A percentile compares a stretch with the other conserved stretches of the same genome.
These are phyloP conservation scores for Leccinum fallax DNA, from an alignment of 1,284 basidiomycete genomes.

Conservation along the genomic window DNA sequence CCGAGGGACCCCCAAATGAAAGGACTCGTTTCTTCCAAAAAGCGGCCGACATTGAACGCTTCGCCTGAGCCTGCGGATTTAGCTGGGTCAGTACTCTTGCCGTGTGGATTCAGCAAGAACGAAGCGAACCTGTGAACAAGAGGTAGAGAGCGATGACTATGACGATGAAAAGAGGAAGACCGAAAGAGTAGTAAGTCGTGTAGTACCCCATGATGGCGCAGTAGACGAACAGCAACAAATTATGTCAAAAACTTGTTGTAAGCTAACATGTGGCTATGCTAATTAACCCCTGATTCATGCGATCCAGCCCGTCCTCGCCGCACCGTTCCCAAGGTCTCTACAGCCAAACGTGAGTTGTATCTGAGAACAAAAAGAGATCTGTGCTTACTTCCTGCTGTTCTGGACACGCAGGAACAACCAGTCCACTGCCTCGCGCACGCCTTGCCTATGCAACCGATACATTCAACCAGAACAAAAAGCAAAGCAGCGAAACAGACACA, in stretches of 20 bases:
- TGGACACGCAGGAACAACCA: constrained; percentile 94
- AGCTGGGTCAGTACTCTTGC: constrained; percentile 10
- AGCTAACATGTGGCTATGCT: constrained; percentile 20
- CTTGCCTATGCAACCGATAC: constrained; percentile 58
- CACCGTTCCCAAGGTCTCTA: constrained; percentile 26
- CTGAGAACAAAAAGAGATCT: neutral
- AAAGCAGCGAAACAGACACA: constrained; percentile 41
- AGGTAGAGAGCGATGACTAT: constrained; percentile 78
- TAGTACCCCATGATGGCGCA: constrained; percentile 44
- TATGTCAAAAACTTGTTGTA: constrained; percentile 2
- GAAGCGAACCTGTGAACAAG: constrained; percentile 74
- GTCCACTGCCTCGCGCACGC: constrained; percentile 87
- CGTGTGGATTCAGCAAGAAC: neutral
- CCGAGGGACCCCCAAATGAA: constrained; percentile 93
- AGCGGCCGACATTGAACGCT: constrained; percentile 90
- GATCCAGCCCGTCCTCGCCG: constrained; percentile 12
- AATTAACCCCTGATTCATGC: constrained; percentile 13
- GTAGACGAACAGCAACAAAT: constrained; percentile 20
- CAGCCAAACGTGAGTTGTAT: neutral
- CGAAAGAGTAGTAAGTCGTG: constrained; percentile 61
- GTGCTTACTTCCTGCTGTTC: constrained; percentile 66
- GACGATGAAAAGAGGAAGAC: constrained; percentile 65
- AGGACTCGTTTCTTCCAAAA: constrained; percentile 92
- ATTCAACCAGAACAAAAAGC: neutral
- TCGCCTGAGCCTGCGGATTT: constrained; percentile 72